Evolutionary conservation across 202 grass and related monocot species (phyloP).

Genomic region (Setaria viridis): DNA sequence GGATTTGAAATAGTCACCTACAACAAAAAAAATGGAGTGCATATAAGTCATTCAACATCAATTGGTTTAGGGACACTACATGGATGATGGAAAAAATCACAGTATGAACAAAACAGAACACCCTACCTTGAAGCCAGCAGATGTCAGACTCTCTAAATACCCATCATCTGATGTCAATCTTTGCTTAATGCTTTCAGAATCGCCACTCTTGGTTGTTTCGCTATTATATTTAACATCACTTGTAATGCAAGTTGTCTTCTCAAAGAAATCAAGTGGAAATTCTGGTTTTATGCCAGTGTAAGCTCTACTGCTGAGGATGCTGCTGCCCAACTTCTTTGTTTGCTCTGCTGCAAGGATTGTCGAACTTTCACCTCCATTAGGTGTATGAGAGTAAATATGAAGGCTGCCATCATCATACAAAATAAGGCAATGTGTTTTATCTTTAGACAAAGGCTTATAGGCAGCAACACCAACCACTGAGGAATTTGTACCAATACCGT

Average conservation of each 20-base stretch:
- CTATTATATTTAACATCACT: slow-evolving; percentile 82
- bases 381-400: slow-evolving; percentile 85
- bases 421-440: slow-evolving; percentile 92
- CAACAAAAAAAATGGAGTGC: slow-evolving; percentile 41
- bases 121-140: slow-evolving; percentile 88
- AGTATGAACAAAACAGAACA: slow-evolving; percentile 35
- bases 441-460: slow-evolving; percentile 98
- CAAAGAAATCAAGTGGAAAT: slow-evolving; percentile 96
- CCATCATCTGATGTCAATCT: slow-evolving; percentile 87
- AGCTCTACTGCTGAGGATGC: slow-evolving; percentile 78
- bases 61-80: slow-evolving; percentile 19
- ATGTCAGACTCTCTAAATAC: slow-evolving; percentile 75
- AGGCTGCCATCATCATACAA: slow-evolving; percentile 98
- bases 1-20: slow-evolving; percentile 86
- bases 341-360: slow-evolving; percentile 67
- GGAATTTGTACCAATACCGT: slow-evolving; percentile 61
- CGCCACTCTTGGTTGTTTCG: slow-evolving; percentile 77
- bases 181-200: slow-evolving; percentile 95
- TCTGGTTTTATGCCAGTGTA: slow-evolving; percentile 78
- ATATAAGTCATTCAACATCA: slow-evolving; percentile 40
- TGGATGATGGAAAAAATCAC: slow-evolving; percentile 7
- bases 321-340: slow-evolving; percentile 87
- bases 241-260: slow-evolving; percentile 88
- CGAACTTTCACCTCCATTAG: slow-evolving; percentile 64
- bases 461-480: slow-evolving; percentile 89